phyloP scores from a whole-genome alignment of 805 yeast species.

The Brettanomyces anomalus region DNA sequence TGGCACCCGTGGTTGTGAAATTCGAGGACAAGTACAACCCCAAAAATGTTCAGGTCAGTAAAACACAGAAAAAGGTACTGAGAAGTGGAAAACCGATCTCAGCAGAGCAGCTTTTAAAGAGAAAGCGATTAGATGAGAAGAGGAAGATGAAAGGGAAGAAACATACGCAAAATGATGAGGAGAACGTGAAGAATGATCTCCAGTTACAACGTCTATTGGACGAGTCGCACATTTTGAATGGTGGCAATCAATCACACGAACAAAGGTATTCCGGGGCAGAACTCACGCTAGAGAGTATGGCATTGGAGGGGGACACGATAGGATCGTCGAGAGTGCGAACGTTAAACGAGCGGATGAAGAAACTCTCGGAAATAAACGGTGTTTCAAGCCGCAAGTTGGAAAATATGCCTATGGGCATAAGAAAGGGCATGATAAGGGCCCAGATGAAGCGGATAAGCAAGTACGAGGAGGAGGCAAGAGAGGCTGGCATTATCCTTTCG shows the following conservation, averaged over 20 bases:
- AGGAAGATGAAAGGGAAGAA: conserved; percentile 13
- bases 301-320: conserved; percentile 45
- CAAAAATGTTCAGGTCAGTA: conserved; percentile 25
- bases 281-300: conserved; percentile 51
- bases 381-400: conserved; percentile 37
- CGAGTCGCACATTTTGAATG: conserved; percentile 58
- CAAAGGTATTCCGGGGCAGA: conserved; percentile 52
- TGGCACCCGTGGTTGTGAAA: conserved; percentile 41
- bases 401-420: conserved; percentile 80
- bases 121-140: conserved; percentile 26
- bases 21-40: conserved; percentile 28
- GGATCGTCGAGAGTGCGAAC: conserved; percentile 66
- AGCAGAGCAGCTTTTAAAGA: conserved; percentile 28
- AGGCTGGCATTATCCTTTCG: conserved; percentile 85
- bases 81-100: conserved; percentile 57
- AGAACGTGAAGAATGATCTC: conserved; percentile 60
- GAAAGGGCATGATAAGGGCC: conserved; percentile 72
- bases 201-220: conserved; percentile 59
- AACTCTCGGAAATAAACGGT: conserved; percentile 39
- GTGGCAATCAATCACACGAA: conserved; percentile 20
- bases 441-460: conserved; percentile 42
- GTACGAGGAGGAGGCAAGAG: conserved; percentile 70
- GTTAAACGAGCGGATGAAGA: conserved; percentile 46
- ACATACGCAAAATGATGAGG: conserved; percentile 32
- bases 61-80: conserved; percentile 42